Conservation (phyloP, 257 asterid species). For the Agastache rugosa region DNA sequence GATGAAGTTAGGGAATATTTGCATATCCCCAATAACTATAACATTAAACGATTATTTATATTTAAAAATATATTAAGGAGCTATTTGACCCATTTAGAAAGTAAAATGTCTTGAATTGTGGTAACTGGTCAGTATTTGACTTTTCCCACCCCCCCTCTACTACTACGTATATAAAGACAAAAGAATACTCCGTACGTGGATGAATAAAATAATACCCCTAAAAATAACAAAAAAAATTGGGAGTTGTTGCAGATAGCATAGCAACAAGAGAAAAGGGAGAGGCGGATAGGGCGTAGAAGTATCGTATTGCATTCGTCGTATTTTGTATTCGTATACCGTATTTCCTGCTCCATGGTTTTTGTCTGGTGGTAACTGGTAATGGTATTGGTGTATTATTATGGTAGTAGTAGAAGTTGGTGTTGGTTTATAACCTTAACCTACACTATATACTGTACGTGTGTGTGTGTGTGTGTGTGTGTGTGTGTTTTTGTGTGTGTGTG, state of each 20-base stretch:
- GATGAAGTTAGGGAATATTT: no score
- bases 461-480: not conserved
- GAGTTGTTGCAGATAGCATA: not conserved
- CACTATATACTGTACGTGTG: not conserved
- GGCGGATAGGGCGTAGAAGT: not conserved
- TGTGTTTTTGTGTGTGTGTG: not conserved
- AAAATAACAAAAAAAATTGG: no score
- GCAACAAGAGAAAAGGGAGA: not conserved
- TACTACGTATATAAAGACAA: no score
- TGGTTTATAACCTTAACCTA: conserved; percentile 18
- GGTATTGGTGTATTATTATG: not conserved
- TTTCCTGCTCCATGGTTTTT: conserved; percentile 13
- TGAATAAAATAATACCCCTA: no score
- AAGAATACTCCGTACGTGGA: no score
- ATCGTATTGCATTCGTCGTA: not conserved
- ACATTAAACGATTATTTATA: no score
- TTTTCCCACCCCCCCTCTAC: no score
- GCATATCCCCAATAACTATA: no score
- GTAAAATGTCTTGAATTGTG: no score
- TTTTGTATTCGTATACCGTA: not conserved
- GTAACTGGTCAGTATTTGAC: no score
- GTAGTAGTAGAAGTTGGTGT: conserved; percentile 10
- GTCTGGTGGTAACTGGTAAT: not conserved
- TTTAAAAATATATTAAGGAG: no score
- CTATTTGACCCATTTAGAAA: no score